Base-by-base conservation (phyloP, 2,329 filamentous ascomycete genomes). In the Waltergamsia citrina region DNA sequence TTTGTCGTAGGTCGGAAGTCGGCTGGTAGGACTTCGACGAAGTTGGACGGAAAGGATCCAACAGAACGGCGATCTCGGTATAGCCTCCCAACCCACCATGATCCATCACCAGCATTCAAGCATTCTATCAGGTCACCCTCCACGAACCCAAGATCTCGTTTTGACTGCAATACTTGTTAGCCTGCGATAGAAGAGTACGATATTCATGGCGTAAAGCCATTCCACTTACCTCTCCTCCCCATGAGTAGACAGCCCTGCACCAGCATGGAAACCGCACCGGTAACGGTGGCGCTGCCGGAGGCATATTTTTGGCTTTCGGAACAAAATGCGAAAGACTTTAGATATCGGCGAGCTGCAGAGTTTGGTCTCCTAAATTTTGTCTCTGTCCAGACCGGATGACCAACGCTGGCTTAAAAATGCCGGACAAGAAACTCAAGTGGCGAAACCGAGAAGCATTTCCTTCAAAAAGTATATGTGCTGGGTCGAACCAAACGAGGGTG, bases 71-170 rank as follows among this genome's bases (percentile, higher is more conserved):
- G 81, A 60, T 98, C 92, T 47, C 92, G 78, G 52, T 81, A 85
- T 52, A 98, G 63, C 42, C 90, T 78, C 31, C 92, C 92, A 62
- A 88, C 94, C 92, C 92, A 98, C 92, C 92, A 98, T 30, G 85
- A 88, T 34, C 92, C 92, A 62, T 98, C 92, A 42, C 92, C 92
- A 15, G 92, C 92, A 56, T 98, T 98, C 34, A 98, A 70, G 52
- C 90, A 95, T 73, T 98, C 92, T 56, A 98, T 98, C 45, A 98
- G 62, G 60, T 98, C 92, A 43, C 92, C 92, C 59, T 98, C 92
- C 46, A 98, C 83, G 59, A 98, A 98, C 12, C 92, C 92, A 38
- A 98, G 71, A 54, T 98, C 92, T 56, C 83, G 79, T 66, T 94
- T 94, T 17, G 83, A 90, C 79, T 82, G 39, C 10, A 17, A 9